These are phyloP conservation scores for Cajanus cajan DNA, from an alignment of 306 rosid species.

Conservation along the genomic window DNA sequence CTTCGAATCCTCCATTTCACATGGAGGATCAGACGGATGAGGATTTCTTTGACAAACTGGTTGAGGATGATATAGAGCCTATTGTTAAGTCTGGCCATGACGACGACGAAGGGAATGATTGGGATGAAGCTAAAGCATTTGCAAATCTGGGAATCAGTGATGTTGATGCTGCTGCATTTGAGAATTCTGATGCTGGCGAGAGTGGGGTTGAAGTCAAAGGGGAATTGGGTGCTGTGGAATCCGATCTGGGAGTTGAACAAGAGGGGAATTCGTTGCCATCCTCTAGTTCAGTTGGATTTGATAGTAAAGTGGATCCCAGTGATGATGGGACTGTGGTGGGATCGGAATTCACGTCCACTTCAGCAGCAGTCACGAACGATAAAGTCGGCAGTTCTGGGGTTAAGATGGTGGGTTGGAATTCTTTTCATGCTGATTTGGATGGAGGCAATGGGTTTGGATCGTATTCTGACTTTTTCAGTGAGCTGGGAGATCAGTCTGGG, in stretches of 20 bases:
- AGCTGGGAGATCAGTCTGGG: constrained; percentile 50
- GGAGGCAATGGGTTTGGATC: constrained; percentile 59
- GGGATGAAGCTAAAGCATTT: constrained; percentile 60
- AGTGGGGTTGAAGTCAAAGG: constrained; percentile 28
- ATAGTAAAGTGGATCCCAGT: constrained; percentile 18
- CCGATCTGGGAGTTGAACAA: constrained; percentile 22
- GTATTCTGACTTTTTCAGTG: constrained; percentile 75
- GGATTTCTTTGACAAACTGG: constrained; percentile 90
- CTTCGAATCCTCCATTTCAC: constrained; percentile 75
- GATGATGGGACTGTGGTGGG: constrained; percentile 35
- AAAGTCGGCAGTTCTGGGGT: constrained; percentile 43
- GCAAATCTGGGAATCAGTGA: constrained; percentile 53
- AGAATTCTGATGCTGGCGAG: constrained; percentile 31
- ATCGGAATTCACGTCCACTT: constrained; percentile 25
- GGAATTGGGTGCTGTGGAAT: constrained; percentile 26
- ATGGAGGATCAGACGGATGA: constrained; percentile 92
- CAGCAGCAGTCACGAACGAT: constrained; percentile 27
- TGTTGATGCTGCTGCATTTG: constrained; percentile 37
- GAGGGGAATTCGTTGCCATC: constrained; percentile 31
- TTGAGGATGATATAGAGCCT: constrained; percentile 63
- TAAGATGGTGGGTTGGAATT: constrained; percentile 80
- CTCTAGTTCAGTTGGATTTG: constrained; percentile 37
- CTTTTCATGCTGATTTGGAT: constrained; percentile 65
- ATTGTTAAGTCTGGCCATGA: constrained; percentile 22
- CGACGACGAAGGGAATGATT: constrained; percentile 41